Evolutionary conservation across 2,329 filamentous ascomycete species (phyloP).

Genomic region (Pseudogymnoascus sp.): DNA sequence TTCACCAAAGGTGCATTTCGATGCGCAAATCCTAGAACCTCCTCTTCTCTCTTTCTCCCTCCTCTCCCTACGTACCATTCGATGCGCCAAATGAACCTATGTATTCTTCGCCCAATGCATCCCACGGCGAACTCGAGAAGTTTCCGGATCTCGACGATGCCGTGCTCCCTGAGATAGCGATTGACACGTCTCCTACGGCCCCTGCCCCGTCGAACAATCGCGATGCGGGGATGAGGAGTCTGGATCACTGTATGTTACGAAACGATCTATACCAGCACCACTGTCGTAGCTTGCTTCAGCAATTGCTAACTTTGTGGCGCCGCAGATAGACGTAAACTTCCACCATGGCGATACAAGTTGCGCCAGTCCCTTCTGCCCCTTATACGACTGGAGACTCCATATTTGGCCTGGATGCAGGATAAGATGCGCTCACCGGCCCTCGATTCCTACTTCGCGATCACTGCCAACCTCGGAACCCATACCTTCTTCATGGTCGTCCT

Average conservation of each 20-base stretch:
- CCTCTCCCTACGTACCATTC: background rate
- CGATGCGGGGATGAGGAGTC: slow-evolving; percentile 72
- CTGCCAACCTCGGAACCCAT: slow-evolving; percentile 92
- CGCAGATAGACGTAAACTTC: slow-evolving; percentile 73
- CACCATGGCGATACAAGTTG: slow-evolving; percentile 78
- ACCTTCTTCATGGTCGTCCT: slow-evolving; percentile 97
- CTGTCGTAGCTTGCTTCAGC: slow-evolving; percentile 7
- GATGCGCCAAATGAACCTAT: slow-evolving; percentile 27
- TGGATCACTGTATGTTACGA: slow-evolving; percentile 62
- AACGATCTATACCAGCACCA: background rate
- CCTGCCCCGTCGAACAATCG: slow-evolving; percentile 21
- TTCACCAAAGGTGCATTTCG: slow-evolving; percentile 3
- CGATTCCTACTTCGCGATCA: slow-evolving; percentile 94
- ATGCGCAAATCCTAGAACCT: slow-evolving; percentile 5
- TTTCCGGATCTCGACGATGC: slow-evolving; percentile 24
- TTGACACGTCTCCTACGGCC: background rate
- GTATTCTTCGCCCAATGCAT: slow-evolving; percentile 28
- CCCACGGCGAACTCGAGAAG: slow-evolving; percentile 27
- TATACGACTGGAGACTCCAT: slow-evolving; percentile 89
- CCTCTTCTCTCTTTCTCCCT: background rate
- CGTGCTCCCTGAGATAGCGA: slow-evolving; percentile 19
- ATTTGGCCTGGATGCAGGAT: slow-evolving; percentile 80
- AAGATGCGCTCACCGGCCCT: slow-evolving; percentile 72
- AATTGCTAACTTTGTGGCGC: slow-evolving; percentile 2
- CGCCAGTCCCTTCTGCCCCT: slow-evolving; percentile 78